phyloP scores from a whole-genome alignment of 2,329 filamentous ascomycete species.

The Fusarium caatingaense region DNA sequence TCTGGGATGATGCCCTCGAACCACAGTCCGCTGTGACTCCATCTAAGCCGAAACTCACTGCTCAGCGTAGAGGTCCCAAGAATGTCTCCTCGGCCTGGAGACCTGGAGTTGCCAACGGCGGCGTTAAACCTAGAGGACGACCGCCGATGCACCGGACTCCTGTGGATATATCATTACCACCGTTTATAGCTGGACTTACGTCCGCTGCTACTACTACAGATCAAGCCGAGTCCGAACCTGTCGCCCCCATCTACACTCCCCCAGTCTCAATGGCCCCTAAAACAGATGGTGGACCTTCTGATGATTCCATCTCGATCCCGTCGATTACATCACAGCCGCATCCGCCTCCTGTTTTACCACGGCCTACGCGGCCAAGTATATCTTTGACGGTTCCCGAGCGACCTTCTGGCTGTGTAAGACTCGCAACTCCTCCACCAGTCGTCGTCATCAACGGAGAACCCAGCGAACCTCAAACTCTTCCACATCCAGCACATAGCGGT shows the following conservation, averaged over 20 bases:
- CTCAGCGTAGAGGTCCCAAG: conserved; percentile 76
- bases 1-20: conserved; percentile 69
- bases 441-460: conserved; percentile 40
- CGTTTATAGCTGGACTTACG: conserved; percentile 22
- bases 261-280: conserved; percentile 6
- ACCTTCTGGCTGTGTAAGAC: conserved; percentile 67
- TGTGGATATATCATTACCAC: conserved; percentile 62
- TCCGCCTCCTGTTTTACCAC: conserved; percentile 18
- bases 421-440: conserved; percentile 68
- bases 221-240: conserved; percentile 20
- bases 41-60: conserved; percentile 61
- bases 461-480: background rate
- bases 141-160: conserved; percentile 75
- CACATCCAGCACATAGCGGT: conserved; percentile 6
- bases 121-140: conserved; percentile 80
- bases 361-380: conserved; percentile 53
- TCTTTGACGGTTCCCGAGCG: conserved; percentile 62
- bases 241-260: conserved; percentile 12
- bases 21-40: conserved; percentile 81
- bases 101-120: conserved; percentile 68
- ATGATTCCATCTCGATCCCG: conserved; percentile 13
- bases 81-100: conserved; percentile 94
- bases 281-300: conserved; percentile 3
- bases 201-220: background rate
- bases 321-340: conserved; percentile 29